These are phyloP conservation scores for Simmondsia chinensis DNA, from an alignment of 148 eudicot species.

Conservation along the genomic window DNA sequence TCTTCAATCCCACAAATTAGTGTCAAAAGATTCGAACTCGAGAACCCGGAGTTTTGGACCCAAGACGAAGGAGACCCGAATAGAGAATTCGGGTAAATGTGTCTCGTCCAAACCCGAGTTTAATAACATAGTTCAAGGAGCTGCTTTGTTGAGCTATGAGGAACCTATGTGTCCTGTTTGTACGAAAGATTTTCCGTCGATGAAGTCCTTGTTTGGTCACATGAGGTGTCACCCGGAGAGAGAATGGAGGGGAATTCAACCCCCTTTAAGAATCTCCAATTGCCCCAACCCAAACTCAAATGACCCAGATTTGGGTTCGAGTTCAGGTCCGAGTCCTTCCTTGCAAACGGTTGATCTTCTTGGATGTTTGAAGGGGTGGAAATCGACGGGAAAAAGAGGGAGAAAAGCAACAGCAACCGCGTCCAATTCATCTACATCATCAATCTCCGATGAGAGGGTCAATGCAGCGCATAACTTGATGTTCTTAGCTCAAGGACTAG, in stretches of 20 bases:
- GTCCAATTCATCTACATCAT: too few relatives aligned
- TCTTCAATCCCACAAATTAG: constrained; percentile 1
- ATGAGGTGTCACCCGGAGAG: constrained; percentile 62
- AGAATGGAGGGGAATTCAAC: constrained; percentile 34
- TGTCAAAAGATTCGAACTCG: too few relatives aligned
- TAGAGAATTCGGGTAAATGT: too few relatives aligned
- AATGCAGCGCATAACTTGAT: neutral
- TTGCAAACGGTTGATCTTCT: too few relatives aligned
- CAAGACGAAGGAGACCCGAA: too few relatives aligned
- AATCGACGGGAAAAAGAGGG: neutral
- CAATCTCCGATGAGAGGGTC: too few relatives aligned
- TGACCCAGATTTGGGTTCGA: neutral
- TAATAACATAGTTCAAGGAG: neutral
- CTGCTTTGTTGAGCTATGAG: too few relatives aligned
- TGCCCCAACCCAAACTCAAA: neutral
- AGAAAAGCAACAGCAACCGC: too few relatives aligned
- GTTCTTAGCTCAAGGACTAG: constrained; percentile 1
- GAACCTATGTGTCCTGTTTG: constrained; percentile 2
- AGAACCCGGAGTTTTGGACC: too few relatives aligned
- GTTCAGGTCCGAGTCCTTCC: neutral
- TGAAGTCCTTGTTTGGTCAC: constrained; percentile 50
- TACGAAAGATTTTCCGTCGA: constrained; percentile 21
- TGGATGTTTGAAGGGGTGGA: neutral
- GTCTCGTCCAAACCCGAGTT: neutral
- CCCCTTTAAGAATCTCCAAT: constrained; percentile 2